A percentile compares a stretch with the other conserved stretches of the same genome.
Evolutionary conservation across 805 yeast species (phyloP).

Genomic region (Wickerhamomyces canadensis): DNA sequence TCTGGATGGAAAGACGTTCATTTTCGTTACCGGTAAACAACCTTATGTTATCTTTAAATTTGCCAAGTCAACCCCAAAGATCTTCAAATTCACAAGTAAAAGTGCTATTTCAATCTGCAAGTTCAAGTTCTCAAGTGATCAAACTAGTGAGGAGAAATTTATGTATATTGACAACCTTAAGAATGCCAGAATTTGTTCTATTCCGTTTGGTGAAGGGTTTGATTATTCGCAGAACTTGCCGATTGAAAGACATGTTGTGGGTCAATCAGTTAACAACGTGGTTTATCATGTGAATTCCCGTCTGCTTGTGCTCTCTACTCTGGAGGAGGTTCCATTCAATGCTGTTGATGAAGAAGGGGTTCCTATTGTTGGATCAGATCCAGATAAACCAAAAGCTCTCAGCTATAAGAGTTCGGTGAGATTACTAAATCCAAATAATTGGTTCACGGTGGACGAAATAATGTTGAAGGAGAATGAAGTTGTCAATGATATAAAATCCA

Average conservation of each 20-base stretch:
- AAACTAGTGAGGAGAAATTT: constrained; percentile 32
- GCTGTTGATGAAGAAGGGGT: constrained; percentile 73
- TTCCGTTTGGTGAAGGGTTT: constrained; percentile 30
- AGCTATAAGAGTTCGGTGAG: constrained; percentile 57
- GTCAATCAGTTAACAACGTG: constrained; percentile 58
- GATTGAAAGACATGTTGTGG: constrained; percentile 43
- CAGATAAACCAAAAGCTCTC: constrained; percentile 46
- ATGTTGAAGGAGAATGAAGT: constrained; percentile 66
- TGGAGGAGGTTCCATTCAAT: constrained; percentile 51
- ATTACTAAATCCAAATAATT: constrained; percentile 61
- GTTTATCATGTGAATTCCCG: constrained; percentile 65
- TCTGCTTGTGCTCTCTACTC: constrained; percentile 58
- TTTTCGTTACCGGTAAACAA: constrained; percentile 68
- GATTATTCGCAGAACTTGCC: constrained; percentile 61
- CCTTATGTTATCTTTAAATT: constrained; percentile 68
- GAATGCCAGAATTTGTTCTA: constrained; percentile 51
- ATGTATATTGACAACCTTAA: constrained; percentile 67
- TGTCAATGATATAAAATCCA: constrained; percentile 30
- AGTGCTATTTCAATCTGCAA: constrained; percentile 64
- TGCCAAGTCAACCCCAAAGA: constrained; percentile 54
- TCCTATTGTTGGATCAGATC: constrained; percentile 50
- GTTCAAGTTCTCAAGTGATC: constrained; percentile 21
- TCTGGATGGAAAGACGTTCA: constrained; percentile 50
- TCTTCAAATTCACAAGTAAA: constrained; percentile 59
- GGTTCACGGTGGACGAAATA: constrained; percentile 70